A percentile compares a stretch with the other conserved stretches of the same genome.
Conservation (phyloP, 2,329 filamentous ascomycete species). For the Stenocarpella maydis region DNA sequence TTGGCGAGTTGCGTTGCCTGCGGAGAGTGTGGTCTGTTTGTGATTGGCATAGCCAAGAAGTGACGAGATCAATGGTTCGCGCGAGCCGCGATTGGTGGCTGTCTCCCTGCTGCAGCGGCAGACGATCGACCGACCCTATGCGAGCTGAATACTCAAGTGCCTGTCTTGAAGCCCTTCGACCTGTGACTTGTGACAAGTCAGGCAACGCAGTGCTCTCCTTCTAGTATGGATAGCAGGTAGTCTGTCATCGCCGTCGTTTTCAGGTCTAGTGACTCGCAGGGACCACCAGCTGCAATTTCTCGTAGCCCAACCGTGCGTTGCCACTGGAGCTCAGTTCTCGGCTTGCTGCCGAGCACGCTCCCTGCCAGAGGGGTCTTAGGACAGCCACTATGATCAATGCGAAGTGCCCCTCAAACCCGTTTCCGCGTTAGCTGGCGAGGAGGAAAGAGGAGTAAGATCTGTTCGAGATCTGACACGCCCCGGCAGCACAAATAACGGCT, state of each 20-base stretch:
- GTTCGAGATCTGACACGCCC: constrained; percentile 32
- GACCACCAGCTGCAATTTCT: constrained; percentile 15
- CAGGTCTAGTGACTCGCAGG: constrained; percentile 11
- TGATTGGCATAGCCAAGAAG: not conserved
- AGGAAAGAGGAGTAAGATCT: not conserved
- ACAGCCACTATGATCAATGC: constrained; percentile 21
- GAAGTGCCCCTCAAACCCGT: constrained; percentile 8
- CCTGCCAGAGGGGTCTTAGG: constrained; percentile 21
- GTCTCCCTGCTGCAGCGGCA: not conserved
- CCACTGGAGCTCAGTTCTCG: constrained; percentile 21
- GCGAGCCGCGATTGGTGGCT: not conserved
- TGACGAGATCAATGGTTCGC: not conserved
- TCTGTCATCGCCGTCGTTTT: not conserved
- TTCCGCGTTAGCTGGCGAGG: constrained; percentile 14
- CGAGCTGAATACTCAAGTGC: no score
- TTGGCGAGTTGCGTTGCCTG: not conserved
- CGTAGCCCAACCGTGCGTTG: constrained; percentile 1
- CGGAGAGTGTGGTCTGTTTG: not conserved
- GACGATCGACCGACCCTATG: constrained; percentile 3
- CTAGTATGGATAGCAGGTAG: not conserved
- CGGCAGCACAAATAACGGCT: constrained; percentile 14
- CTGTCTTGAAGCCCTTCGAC: not conserved
- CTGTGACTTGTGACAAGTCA: constrained; percentile 1
- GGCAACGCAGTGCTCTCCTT: not conserved
- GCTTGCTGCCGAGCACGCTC: constrained; percentile 26